Conservation (phyloP, 148 eudicot genomes). For the Dysphania ambrosioides region DNA sequence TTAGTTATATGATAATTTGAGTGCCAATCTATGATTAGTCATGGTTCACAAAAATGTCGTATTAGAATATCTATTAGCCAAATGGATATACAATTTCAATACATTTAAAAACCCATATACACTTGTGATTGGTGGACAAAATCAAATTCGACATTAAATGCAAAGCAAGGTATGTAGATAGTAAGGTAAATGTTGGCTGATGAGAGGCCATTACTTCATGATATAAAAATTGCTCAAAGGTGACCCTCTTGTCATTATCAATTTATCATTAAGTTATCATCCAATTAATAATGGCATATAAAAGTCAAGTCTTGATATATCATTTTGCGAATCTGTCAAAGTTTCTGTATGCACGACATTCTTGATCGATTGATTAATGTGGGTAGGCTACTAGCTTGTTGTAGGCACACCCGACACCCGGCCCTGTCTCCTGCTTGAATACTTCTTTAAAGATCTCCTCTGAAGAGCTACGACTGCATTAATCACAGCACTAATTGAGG, state of each 20-base stretch:
- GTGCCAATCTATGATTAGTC: too few species aligned
- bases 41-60: too few species aligned
- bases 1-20: too few species aligned
- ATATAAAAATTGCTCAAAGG: not conserved
- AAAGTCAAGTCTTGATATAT: conserved; percentile 13
- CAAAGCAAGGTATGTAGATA: not conserved
- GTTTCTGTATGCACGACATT: not conserved
- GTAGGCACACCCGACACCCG: not conserved
- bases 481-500: too few species aligned
- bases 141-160: not conserved
- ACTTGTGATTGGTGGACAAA: too few species aligned
- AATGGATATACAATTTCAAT: too few species aligned
- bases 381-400: not conserved
- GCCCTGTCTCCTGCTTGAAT: not conserved
- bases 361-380: not conserved
- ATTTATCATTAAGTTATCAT: not conserved
- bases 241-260: conserved; percentile 8
- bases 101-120: too few species aligned
- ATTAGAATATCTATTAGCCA: too few species aligned
- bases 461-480: too few species aligned
- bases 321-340: conserved; percentile 11
- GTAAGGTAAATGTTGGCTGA: not conserved
- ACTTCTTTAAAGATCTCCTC: not conserved
- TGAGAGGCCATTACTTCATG: not conserved
- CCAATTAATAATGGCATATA: not conserved